Percentiles rank a stretch among this genome's conserved stretches.
Evolutionary conservation across 768 basidiomycete genomes (phyloP).

Genomic region (Leccinum variicolor): DNA sequence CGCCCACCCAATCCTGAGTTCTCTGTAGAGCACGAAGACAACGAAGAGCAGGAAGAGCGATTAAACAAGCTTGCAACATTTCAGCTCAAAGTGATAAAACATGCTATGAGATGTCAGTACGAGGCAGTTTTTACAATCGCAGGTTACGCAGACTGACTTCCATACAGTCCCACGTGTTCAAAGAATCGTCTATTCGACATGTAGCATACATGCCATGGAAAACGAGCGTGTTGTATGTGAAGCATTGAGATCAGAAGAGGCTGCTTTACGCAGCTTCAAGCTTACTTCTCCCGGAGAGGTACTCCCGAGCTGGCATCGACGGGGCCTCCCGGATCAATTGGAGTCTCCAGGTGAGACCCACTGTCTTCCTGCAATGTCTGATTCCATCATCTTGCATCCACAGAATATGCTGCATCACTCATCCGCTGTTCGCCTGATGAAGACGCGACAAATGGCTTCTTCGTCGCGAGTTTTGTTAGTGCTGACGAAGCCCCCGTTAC

Average conservation of each 20-base stretch:
- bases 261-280: slow-evolving; percentile 52
- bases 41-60: slow-evolving; percentile 59
- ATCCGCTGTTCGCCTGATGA: slow-evolving; percentile 76
- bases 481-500: neutral
- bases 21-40: slow-evolving; percentile 52
- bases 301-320: slow-evolving; percentile 77
- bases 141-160: slow-evolving; percentile 7
- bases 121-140: slow-evolving; percentile 21
- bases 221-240: slow-evolving; percentile 88
- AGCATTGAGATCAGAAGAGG: slow-evolving; percentile 72
- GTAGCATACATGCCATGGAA: slow-evolving; percentile 86
- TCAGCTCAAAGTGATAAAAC: slow-evolving; percentile 86
- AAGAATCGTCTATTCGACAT: slow-evolving; percentile 96
- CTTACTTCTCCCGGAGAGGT: slow-evolving; percentile 68
- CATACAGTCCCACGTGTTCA: slow-evolving; percentile 66
- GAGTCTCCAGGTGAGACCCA: slow-evolving; percentile 14
- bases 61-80: slow-evolving; percentile 83
- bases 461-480: slow-evolving; percentile 86
- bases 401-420: slow-evolving; percentile 57
- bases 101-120: slow-evolving; percentile 86
- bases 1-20: slow-evolving; percentile 1
- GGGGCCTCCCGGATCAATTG: slow-evolving; percentile 71
- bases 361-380: neutral
- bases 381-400: neutral
- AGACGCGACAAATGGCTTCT: slow-evolving; percentile 95